Percentiles rank a stretch among this genome's conserved stretches.
phyloP scores from a whole-genome alignment of 2,329 filamentous ascomycete species.

The Ophiosphaerella korrae region DNA sequence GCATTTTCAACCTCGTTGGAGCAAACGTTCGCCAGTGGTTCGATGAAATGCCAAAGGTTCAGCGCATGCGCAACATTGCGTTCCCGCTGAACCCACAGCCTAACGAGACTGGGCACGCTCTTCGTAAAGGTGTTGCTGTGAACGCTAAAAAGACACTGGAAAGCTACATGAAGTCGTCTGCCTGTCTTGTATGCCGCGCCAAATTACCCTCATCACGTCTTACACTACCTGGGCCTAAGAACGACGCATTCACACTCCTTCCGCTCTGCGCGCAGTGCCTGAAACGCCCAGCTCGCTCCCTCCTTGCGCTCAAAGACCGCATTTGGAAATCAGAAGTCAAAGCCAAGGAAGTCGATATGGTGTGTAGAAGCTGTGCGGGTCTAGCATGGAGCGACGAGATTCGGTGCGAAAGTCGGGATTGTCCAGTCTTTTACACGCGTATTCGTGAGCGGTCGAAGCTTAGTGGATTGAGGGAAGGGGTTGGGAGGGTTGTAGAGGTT shows the following conservation, averaged over 20 bases:
- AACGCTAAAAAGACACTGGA: slow-evolving; percentile 77
- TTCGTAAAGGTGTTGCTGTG: slow-evolving; percentile 30
- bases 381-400: slow-evolving; percentile 76
- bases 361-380: slow-evolving; percentile 82
- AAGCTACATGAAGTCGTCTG: slow-evolving; percentile 82
- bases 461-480: slow-evolving; percentile 24
- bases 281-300: slow-evolving; percentile 60
- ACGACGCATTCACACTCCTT: slow-evolving; percentile 28
- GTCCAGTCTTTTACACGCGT: slow-evolving; percentile 86
- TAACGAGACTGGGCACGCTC: slow-evolving; percentile 14
- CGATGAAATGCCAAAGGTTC: slow-evolving; percentile 93
- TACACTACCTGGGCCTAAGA: slow-evolving; percentile 16
- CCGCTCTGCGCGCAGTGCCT: slow-evolving; percentile 66
- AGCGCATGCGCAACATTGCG: slow-evolving; percentile 70
- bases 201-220: slow-evolving; percentile 55
- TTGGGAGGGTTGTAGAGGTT: slow-evolving; percentile 32
- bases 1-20: slow-evolving; percentile 95
- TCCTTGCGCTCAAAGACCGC: slow-evolving; percentile 67
- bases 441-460: slow-evolving; percentile 60
- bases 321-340: slow-evolving; percentile 68
- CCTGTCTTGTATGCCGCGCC: slow-evolving; percentile 76
- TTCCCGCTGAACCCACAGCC: slow-evolving; percentile 24
- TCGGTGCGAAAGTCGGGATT: slow-evolving; percentile 88
- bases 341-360: slow-evolving; percentile 65
- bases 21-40: slow-evolving; percentile 92